phyloP scores from a whole-genome alignment of 2,329 filamentous ascomycete genomes.

The Cercospora brassicicola region DNA sequence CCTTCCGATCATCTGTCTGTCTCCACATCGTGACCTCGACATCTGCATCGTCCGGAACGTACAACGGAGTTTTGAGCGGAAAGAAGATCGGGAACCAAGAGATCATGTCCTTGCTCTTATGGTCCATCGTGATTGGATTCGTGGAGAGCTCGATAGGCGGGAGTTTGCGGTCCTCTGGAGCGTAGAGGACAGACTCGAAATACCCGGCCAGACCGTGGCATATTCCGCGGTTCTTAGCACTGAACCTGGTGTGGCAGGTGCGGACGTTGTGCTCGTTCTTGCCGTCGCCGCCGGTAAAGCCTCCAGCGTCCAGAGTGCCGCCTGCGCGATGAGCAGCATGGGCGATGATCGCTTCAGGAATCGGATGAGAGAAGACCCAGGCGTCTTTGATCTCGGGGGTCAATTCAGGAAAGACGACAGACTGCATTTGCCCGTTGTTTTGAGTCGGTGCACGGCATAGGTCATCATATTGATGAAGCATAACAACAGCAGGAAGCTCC shows the following conservation, averaged over 20 bases:
- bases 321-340: constrained; percentile 58
- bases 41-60: constrained; percentile 80
- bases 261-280: constrained; percentile 89
- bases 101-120: constrained; percentile 96
- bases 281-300: constrained; percentile 72
- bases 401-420: constrained; percentile 17
- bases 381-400: constrained; percentile 64
- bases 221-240: constrained; percentile 73
- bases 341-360: constrained; percentile 60
- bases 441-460: constrained; percentile 53
- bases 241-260: constrained; percentile 75
- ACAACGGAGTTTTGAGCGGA: constrained; percentile 85
- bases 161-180: constrained; percentile 34
- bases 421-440: not conserved
- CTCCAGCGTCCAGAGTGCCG: constrained; percentile 67
- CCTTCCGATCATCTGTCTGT: constrained; percentile 89
- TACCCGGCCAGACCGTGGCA: constrained; percentile 91
- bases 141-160: constrained; percentile 82
- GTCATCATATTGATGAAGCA: constrained; percentile 85
- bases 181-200: constrained; percentile 94
- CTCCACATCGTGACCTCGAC: constrained; percentile 93
- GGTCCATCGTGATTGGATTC: constrained; percentile 85
- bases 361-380: constrained; percentile 78
- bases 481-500: constrained; percentile 92
- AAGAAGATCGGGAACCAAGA: constrained; percentile 99